Conservation (phyloP, 2,329 filamentous ascomycete genomes). For the Ceratocystis variospora region DNA sequence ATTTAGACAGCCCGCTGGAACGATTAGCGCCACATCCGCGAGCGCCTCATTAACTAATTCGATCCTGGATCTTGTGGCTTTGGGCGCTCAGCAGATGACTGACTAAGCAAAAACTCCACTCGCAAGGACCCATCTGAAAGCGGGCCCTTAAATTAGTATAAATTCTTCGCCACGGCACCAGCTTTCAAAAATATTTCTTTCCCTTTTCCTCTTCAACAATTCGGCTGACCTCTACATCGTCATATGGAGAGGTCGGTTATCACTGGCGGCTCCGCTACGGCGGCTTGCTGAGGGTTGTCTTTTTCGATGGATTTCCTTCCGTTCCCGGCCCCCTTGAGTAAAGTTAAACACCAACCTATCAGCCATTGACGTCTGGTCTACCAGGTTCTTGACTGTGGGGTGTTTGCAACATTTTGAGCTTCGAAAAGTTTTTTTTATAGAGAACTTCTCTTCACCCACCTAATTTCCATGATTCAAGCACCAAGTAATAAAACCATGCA, state of each 20-base stretch:
- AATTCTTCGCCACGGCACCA: constrained; percentile 13
- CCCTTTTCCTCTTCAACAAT: constrained; percentile 32
- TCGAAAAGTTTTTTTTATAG: not conserved
- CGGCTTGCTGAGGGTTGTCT: constrained; percentile 42
- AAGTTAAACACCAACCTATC: constrained; percentile 35
- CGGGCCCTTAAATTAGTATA: constrained; percentile 16
- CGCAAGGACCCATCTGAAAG: constrained; percentile 1
- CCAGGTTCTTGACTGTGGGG: constrained; percentile 39
- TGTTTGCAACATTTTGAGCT: constrained; percentile 32
- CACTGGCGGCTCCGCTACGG: constrained; percentile 38
- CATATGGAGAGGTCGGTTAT: constrained; percentile 34
- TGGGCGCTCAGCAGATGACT: not conserved
- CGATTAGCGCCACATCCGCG: constrained; percentile 11
- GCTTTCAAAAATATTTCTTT: constrained; percentile 19
- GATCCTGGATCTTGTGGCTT: not conserved
- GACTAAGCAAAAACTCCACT: constrained; percentile 17
- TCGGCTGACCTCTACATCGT: constrained; percentile 37
- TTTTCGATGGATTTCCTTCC: constrained; percentile 39
- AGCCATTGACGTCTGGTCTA: constrained; percentile 30
- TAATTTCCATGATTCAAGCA: too few relatives aligned
- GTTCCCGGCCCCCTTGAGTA: constrained; percentile 41
- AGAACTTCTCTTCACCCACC: too few relatives aligned
- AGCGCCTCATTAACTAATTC: constrained; percentile 4
- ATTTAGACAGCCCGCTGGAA: constrained; percentile 9
- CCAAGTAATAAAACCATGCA: too few relatives aligned